A percentile compares a stretch with the other conserved stretches of the same genome.
phyloP scores from a whole-genome alignment of 164 flowering plant species.

The Annona cherimola region DNA sequence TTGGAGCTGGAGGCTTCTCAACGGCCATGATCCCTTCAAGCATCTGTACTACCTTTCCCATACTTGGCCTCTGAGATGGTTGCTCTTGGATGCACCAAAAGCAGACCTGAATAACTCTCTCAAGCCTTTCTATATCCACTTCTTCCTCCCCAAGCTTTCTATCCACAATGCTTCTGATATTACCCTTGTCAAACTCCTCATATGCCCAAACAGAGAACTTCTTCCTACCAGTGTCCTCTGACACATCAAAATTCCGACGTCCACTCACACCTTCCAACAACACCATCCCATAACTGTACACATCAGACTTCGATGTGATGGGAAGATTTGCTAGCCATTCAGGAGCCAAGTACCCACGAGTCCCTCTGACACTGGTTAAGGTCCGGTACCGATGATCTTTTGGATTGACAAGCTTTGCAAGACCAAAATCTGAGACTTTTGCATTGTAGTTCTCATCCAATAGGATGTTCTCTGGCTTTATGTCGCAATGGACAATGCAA shows the following conservation, averaged over 20 bases:
- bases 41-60: conserved; percentile 41
- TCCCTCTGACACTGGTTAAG: conserved; percentile 62
- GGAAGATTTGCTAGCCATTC: conserved; percentile 89
- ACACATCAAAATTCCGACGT: conserved; percentile 69
- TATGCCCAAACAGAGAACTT: conserved; percentile 79
- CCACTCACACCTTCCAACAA: conserved; percentile 78
- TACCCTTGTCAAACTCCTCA: conserved; percentile 72
- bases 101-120: conserved; percentile 25
- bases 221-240: conserved; percentile 40
- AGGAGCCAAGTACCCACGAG: conserved; percentile 81
- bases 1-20: conserved; percentile 31
- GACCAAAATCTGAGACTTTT: conserved; percentile 80
- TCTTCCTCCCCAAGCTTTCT: conserved; percentile 21
- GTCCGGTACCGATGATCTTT: conserved; percentile 61
- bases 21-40: conserved; percentile 28
- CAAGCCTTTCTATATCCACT: conserved; percentile 23
- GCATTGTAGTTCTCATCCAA: conserved; percentile 67
- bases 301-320: conserved; percentile 74
- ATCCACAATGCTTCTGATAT: conserved; percentile 24
- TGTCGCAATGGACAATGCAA: conserved; percentile 82
- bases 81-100: conserved; percentile 45
- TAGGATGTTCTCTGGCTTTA: conserved; percentile 84
- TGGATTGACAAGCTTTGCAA: conserved; percentile 59
- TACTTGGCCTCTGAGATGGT: conserved; percentile 30
- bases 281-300: conserved; percentile 81